Conservation (phyloP, 345 rosid genomes). For the Microcos paniculata region DNA sequence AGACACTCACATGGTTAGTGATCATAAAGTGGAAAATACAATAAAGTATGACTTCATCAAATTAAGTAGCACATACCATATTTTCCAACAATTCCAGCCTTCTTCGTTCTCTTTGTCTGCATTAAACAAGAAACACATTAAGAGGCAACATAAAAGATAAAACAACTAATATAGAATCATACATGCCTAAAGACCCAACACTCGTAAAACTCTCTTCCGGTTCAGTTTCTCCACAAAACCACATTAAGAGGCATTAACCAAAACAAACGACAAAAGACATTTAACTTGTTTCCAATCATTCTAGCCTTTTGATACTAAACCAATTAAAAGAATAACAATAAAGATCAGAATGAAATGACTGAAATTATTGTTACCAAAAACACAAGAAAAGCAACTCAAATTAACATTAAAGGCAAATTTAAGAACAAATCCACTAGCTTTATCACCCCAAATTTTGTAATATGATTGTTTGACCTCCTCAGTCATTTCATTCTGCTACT, state of each 20-base stretch:
- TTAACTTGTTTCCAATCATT: background rate
- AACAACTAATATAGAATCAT: background rate
- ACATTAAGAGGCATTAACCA: background rate
- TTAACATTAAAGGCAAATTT: background rate
- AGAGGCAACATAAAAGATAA: background rate
- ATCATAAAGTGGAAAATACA: too few relatives aligned
- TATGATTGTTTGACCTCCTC: background rate
- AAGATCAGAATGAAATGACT: background rate
- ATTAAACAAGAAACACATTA: background rate
- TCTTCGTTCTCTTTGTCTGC: constrained; percentile 70
- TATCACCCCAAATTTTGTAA: background rate
- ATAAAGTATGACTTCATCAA: background rate
- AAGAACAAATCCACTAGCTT: background rate
- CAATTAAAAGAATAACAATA: background rate
- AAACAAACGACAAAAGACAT: background rate
- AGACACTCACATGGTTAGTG: too few relatives aligned
- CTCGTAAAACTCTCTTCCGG: background rate
- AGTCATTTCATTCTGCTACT: background rate
- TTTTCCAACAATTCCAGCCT: constrained; percentile 68
- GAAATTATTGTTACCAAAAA: background rate
- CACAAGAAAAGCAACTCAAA: too few relatives aligned
- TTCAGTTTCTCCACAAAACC: background rate
- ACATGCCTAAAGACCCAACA: background rate
- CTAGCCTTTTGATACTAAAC: background rate
- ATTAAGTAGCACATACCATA: constrained; percentile 33